Evolutionary conservation across 805 yeast genomes (phyloP), one percentile per base, ranked within the genome.

Genomic region (Pichia pseudocactophila): DNA sequence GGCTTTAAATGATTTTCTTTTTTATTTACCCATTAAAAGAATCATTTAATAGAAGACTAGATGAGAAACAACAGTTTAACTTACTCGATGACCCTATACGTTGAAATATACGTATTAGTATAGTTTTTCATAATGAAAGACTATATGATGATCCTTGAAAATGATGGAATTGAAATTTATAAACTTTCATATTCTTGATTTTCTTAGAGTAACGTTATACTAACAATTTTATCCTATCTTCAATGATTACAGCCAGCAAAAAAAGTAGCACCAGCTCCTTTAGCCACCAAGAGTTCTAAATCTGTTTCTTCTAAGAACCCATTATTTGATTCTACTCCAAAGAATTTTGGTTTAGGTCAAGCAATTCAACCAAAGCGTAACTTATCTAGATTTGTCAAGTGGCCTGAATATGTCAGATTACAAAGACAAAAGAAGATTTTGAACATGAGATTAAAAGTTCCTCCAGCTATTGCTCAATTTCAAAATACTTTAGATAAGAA

Each of bases 381-480:
- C 82, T 80, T 92, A 66, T 75, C 95, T 50, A 88, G 97, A 73
- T 89, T 85, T 70, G 97, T 90, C 66, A 92, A 84, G 74, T 92
- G 98, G 98, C 98, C 98, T 67, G 92, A 83, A 73, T 88, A 90
- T 69, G 94, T 90, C 59, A 86, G 95, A 76, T 77, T 92, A 60
- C 98, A 90, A 78, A 89, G 98, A 80, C 97, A 92, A 76, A 92
- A 82, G 83, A 90, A 90, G 81, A 83, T 90, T 69, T 78, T 90
- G 69, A 74, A 81, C 62, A 69, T 89, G 71, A 89, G 98, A 82
- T 80, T 90, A 68, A 90, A 92, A 83, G 98, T 90, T 67, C 98
- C 98, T 58, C 98, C 98, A 65, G 83, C 97, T 55, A 81, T 90
- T 66, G 80, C 97, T 55, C 98, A 90, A 76, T 90, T 90, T 82